Percentiles rank a stretch among this genome's conserved stretches.
phyloP scores from a whole-genome alignment of 306 rosid genomes.

The Echinosophora koreensis region DNA sequence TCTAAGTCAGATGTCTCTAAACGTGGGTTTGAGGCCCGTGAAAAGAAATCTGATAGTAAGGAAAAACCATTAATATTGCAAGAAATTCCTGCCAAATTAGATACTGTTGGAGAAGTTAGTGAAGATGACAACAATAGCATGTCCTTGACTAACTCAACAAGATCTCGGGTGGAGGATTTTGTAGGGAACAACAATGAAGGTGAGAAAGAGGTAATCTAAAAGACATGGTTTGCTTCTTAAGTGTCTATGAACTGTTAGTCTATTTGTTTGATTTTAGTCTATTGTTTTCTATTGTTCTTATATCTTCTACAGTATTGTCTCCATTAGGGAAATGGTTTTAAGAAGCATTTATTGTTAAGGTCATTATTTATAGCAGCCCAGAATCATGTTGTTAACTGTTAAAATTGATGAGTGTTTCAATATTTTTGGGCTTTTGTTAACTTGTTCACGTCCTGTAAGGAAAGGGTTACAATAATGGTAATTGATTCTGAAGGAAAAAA shows the following conservation, averaged over 20 bases:
- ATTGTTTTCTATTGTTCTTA: constrained; percentile 26
- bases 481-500: constrained; percentile 31
- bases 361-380: constrained; percentile 25
- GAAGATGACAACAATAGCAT: constrained; percentile 63
- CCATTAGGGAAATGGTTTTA: constrained; percentile 15
- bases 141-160: constrained; percentile 60
- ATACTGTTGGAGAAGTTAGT: constrained; percentile 66
- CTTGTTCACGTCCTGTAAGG: constrained; percentile 27
- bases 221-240: constrained; percentile 37
- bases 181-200: constrained; percentile 48
- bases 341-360: constrained; percentile 9
- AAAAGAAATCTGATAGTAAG: constrained; percentile 60
- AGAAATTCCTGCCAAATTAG: constrained; percentile 63
- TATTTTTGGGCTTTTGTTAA: constrained; percentile 21
- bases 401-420: constrained; percentile 34
- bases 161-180: constrained; percentile 50
- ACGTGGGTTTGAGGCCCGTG: constrained; percentile 49
- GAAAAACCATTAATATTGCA: constrained; percentile 47
- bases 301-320: constrained; percentile 17
- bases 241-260: constrained; percentile 30
- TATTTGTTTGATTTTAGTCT: constrained; percentile 27
- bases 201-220: constrained; percentile 70
- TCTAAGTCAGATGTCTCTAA: constrained; percentile 56
- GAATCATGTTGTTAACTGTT: background rate
- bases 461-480: constrained; percentile 32